Evolutionary conservation across 2,329 filamentous ascomycete genomes (phyloP).

Genomic region (Acrocalymma vagum): DNA sequence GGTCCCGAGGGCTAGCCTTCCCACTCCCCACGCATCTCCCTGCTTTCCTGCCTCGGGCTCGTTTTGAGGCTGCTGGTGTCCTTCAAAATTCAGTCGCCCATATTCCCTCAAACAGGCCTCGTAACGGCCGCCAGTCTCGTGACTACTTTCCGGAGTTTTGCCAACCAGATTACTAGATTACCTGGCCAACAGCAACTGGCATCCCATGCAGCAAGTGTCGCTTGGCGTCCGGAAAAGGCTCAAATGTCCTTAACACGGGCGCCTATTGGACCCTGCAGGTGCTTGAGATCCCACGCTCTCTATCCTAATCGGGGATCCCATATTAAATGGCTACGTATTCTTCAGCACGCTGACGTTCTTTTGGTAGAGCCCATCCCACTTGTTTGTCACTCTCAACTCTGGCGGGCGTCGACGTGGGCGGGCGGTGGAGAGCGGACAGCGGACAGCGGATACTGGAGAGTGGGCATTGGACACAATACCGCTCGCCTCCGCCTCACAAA

Average conservation of each 20-base stretch:
- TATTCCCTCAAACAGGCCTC: slow-evolving; percentile 10
- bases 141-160: slow-evolving; percentile 25
- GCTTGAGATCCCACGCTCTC: slow-evolving; percentile 22
- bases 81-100: slow-evolving; percentile 6
- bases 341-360: slow-evolving; percentile 18
- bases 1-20: no score
- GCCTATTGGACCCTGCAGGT: slow-evolving; percentile 40
- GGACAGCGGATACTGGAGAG: no score
- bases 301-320: slow-evolving; percentile 15
- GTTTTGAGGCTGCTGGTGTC: no score
- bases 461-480: no score
- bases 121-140: slow-evolving; percentile 22
- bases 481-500: no score
- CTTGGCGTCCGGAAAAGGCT: slow-evolving; percentile 9
- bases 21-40: no score
- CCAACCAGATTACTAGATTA: slow-evolving; percentile 12
- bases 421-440: no score
- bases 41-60: no score
- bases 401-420: no score
- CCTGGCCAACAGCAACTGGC: slow-evolving; percentile 10
- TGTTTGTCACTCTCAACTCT: slow-evolving; percentile 20
- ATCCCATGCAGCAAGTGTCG: slow-evolving; percentile 15
- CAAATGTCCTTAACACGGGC: slow-evolving; percentile 16
- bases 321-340: slow-evolving; percentile 13
- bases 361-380: slow-evolving; percentile 18